Percentiles rank a stretch among this genome's conserved stretches.
Evolutionary conservation across 345 rosid genomes (phyloP).

Genomic region (Eucalyptus victrix): DNA sequence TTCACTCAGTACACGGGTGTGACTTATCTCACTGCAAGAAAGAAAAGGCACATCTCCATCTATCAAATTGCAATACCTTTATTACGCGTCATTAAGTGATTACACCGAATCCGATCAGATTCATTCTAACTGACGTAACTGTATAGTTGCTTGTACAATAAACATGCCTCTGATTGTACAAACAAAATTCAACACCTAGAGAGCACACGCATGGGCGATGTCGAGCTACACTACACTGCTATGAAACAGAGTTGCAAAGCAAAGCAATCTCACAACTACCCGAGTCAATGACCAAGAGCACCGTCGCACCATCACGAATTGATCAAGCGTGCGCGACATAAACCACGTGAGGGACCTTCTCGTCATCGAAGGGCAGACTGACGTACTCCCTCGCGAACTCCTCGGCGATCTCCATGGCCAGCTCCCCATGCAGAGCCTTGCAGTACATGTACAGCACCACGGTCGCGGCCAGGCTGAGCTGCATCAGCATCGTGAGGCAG

Average conservation of each 20-base stretch:
- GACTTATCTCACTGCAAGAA: not conserved
- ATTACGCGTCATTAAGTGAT: not conserved
- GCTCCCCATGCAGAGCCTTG: slow-evolving; percentile 61
- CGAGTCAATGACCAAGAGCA: not conserved
- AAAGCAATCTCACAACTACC: not conserved
- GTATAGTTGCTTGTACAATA: not conserved
- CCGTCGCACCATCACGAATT: not conserved
- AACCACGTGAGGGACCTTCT: slow-evolving; percentile 43
- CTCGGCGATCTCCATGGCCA: slow-evolving; percentile 63
- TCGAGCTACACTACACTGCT: not conserved
- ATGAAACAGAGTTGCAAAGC: not conserved
- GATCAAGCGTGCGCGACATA: slow-evolving; percentile 5
- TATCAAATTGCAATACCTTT: not conserved
- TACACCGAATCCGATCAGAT: not conserved
- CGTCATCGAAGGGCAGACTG: slow-evolving; percentile 70
- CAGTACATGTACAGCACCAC: slow-evolving; percentile 63
- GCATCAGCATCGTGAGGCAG: slow-evolving; percentile 5
- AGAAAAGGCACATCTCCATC: not conserved
- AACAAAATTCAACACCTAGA: not conserved
- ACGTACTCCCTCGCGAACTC: slow-evolving; percentile 64
- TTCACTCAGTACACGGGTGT: not conserved
- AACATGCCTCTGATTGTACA: not conserved
- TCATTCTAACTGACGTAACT: not conserved
- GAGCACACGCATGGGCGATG: not conserved
- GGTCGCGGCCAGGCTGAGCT: slow-evolving; percentile 31